Evolutionary conservation across 805 yeast species (phyloP).

Genomic region (Candida oleophila): DNA sequence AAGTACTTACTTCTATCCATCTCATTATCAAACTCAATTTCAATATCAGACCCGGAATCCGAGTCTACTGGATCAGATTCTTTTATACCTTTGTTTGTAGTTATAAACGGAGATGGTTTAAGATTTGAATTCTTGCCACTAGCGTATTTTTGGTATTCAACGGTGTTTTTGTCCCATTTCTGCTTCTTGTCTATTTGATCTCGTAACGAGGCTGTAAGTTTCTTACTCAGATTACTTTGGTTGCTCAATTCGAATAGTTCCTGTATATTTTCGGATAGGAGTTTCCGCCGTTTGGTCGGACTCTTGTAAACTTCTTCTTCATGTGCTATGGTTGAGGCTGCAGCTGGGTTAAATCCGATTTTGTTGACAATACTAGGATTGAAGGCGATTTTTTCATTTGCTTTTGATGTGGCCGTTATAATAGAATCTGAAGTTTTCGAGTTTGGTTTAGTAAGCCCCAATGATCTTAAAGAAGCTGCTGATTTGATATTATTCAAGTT

Average conservation of each 20-base stretch:
- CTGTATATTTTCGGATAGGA: constrained; percentile 11
- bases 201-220: constrained; percentile 14
- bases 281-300: constrained; percentile 11
- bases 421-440: constrained; percentile 13
- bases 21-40: constrained; percentile 28
- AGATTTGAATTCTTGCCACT: background rate
- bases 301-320: constrained; percentile 9
- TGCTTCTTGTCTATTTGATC: constrained; percentile 15
- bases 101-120: background rate
- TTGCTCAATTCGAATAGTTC: constrained; percentile 24
- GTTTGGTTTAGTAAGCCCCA: constrained; percentile 9
- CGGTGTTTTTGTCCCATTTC: constrained; percentile 25
- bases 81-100: background rate
- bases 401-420: background rate
- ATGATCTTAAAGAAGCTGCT: constrained; percentile 7
- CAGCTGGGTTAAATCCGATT: constrained; percentile 56
- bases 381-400: constrained; percentile 26
- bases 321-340: constrained; percentile 10
- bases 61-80: constrained; percentile 6
- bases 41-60: constrained; percentile 24
- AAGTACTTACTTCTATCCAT: constrained; percentile 8
- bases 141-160: background rate
- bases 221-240: constrained; percentile 13
- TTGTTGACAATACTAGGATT: constrained; percentile 36
- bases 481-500: constrained; percentile 25